Evolutionary conservation across 1,284 basidiomycete species (phyloP), one percentile per base, ranked within the genome.

Genomic region (Hemileia vastatrix): DNA sequence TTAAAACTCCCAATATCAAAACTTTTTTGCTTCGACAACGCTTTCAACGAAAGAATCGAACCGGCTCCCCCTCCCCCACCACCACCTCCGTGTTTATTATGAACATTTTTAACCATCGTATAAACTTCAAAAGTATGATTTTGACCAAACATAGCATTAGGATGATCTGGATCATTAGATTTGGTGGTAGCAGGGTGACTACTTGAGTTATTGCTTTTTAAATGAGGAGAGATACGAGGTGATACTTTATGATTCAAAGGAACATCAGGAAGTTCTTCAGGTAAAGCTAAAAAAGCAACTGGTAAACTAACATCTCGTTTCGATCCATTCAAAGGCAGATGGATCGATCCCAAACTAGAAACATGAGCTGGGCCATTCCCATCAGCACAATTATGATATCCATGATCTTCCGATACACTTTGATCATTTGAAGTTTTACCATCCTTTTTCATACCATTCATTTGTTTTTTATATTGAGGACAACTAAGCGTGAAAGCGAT

Each of bases 401-500:
- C n/a, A n/a, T n/a, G n/a, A n/a, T n/a, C n/a, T n/a, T n/a, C n/a
- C n/a, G n/a, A n/a, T n/a, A n/a, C n/a, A n/a, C n/a, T n/a, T n/a
- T n/a, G n/a, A n/a, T n/a, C n/a, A n/a, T n/a, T n/a, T n/a, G n/a
- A n/a, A n/a, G n/a, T 15, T 15, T 21, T 23, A 27, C n/a, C n/a
- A 50, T 50, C 6, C 4, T 21, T 27, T 15, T 18, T 50, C 2
- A 15, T 4, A 1, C 21, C 21, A 8, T n/a, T 43, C 11, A 63
- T 54, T n/a, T 61, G 43, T 21, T 57, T 64, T 24, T 60, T 50
- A 43, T 67, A 68, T 1, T 56, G 23, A 0, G 36, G 48, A 13
- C 63, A 50, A 32, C 60, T 64, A 33, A 68, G 63, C 6, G 67
- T 54, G 43, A 68, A 56, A 2, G 67, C 67, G 40, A 68, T 65